Base-by-base conservation (phyloP, 2,329 filamentous ascomycete genomes). In the Ophiostoma quercus region DNA sequence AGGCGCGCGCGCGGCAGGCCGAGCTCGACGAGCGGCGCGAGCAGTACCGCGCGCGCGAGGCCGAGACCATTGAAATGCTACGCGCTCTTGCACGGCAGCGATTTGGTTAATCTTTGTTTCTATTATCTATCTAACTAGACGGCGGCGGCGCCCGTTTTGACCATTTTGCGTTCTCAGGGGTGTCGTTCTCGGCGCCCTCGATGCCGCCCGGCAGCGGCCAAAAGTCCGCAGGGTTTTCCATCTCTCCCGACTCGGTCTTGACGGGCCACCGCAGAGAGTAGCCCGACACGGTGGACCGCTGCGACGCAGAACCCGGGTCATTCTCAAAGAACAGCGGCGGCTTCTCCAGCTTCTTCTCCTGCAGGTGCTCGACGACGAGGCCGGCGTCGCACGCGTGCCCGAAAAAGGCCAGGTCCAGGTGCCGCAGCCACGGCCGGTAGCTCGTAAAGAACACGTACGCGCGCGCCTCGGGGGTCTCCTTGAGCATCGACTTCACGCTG, bases 391-490 rank as follows among this genome's bases (percentile, higher is more conserved):
- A 83, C 4, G 90, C 91, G 70, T 93, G 76, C 67, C 93, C 90
- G 77, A 97, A 97, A 81, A 97, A 97, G 3, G 85, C 86, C 77
- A 96, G 83, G 76, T 97, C 95, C 78, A 92, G 91, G 73, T 93
- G 85, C 75, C 91, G 84, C 76, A 97, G 82, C 94, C 94, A 97
- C 1, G 94, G 94, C 73, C 95, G 85, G 80, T 98, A 97, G 25
- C 92, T 94, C 0, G 94, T 96, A 81, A 97, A 98, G 79, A 97
- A 96, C 8, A 97, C 93, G 75, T 94, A 86, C 1, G 93, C 92
- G 69, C 84, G 84, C 67, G 89, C 87, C 1, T 81, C 81, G 3
- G 78, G 75, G 3, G 80, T 78, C 72, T 80, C 83, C 74, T 84
- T 85, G 75, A 97, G 79, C 19, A 90, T 91, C 76, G 85, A 77